Conservation (phyloP, 805 yeast genomes). For the Yamadazyma endophytica region DNA sequence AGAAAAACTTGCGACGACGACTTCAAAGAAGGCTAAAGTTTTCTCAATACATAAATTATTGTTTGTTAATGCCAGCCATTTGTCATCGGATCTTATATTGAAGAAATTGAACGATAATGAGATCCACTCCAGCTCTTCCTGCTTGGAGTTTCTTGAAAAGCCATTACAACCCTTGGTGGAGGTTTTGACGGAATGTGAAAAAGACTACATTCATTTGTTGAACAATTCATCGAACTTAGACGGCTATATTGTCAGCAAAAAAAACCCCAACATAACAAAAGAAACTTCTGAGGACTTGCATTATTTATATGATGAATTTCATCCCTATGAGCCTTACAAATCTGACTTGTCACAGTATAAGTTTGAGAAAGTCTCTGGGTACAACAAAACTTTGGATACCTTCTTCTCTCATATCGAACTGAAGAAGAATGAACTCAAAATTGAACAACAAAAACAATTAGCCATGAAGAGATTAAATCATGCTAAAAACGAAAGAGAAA, state of each 20-base stretch:
- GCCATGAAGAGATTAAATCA: constrained; percentile 71
- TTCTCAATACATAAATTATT: constrained; percentile 66
- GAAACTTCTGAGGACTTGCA: constrained; percentile 33
- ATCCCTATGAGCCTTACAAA: constrained; percentile 58
- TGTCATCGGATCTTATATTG: constrained; percentile 76
- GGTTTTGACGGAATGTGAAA: constrained; percentile 47
- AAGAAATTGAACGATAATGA: constrained; percentile 46
- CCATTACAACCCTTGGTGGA: too few species aligned
- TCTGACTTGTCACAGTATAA: constrained; percentile 24
- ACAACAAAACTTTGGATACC: constrained; percentile 75
- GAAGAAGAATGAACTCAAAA: constrained; percentile 65
- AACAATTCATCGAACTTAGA: constrained; percentile 26
- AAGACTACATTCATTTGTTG: constrained; percentile 35
- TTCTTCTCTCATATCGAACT: constrained; percentile 86
- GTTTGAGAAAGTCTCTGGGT: constrained; percentile 38
- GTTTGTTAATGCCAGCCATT: constrained; percentile 63
- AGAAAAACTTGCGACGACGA: constrained; percentile 13
- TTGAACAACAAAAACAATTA: constrained; percentile 71
- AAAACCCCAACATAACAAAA: constrained; percentile 40
- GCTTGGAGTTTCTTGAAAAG: constrained; percentile 26
- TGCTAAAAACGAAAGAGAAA: constrained; percentile 70
- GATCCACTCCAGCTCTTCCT: constrained; percentile 42
- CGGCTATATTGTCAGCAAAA: constrained; percentile 65
- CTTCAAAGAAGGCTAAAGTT: constrained; percentile 38
- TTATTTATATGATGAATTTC: constrained; percentile 59